phyloP scores from a whole-genome alignment of 768 basidiomycete species.

The Mycena pura region DNA sequence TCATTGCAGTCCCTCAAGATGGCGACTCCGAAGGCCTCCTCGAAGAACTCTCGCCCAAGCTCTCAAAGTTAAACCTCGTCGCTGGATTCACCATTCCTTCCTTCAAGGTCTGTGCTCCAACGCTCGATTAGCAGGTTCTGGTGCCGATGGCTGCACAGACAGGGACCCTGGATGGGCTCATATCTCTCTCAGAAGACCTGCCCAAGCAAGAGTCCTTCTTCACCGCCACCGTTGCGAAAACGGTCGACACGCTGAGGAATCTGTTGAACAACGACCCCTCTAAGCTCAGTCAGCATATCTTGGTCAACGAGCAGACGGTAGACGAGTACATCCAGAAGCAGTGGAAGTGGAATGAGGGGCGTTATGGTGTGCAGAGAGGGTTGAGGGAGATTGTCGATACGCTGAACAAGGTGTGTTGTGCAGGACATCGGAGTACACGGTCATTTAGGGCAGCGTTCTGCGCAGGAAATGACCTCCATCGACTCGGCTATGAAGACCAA shows the following conservation, averaged over 20 bases:
- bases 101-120: slow-evolving; percentile 79
- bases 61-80: slow-evolving; percentile 61
- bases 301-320: slow-evolving; percentile 79
- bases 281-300: slow-evolving; percentile 76
- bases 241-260: slow-evolving; percentile 91
- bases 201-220: slow-evolving; percentile 92
- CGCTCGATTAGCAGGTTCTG: slow-evolving; percentile 7
- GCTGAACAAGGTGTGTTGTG: slow-evolving; percentile 74
- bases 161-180: slow-evolving; percentile 89
- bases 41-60: slow-evolving; percentile 69
- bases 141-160: slow-evolving; percentile 58
- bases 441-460: slow-evolving; percentile 16
- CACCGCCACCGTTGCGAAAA: slow-evolving; percentile 87
- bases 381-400: slow-evolving; percentile 86
- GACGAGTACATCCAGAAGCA: slow-evolving; percentile 80
- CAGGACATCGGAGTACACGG: background rate
- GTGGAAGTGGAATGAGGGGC: slow-evolving; percentile 95
- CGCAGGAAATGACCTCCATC: slow-evolving; percentile 91
- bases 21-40: slow-evolving; percentile 81
- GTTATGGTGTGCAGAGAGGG: slow-evolving; percentile 85
- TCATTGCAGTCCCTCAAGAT: slow-evolving; percentile 85
- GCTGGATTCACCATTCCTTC: slow-evolving; percentile 79
- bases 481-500: slow-evolving; percentile 95
- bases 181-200: slow-evolving; percentile 89
- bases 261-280: slow-evolving; percentile 86